Percentiles rank a stretch among this genome's conserved stretches.
Evolutionary conservation across 129 eudicot genomes (phyloP).

Genomic region (Rutidosis leptorrhynchoides): DNA sequence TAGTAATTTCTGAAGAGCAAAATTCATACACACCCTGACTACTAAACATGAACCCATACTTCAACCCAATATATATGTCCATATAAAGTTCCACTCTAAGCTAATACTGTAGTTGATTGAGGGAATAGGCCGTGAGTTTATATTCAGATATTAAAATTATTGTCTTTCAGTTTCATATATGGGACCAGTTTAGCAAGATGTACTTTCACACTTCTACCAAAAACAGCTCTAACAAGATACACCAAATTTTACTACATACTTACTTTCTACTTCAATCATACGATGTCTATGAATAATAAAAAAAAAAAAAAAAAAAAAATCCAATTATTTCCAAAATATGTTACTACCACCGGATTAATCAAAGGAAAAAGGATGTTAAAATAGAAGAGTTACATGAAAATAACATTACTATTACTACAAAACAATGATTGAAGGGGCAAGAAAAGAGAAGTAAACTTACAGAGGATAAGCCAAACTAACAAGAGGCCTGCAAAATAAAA

Average conservation of each 20-base stretch:
- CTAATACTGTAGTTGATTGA: background rate
- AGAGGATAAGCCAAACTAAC: conserved; percentile 83
- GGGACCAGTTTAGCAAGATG: background rate
- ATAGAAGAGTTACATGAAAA: background rate
- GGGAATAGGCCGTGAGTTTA: background rate
- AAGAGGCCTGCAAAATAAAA: conserved; percentile 69
- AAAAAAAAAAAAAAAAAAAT: no score
- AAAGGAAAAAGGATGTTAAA: background rate
- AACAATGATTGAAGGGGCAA: background rate
- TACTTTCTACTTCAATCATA: background rate
- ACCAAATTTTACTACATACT: background rate
- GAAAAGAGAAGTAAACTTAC: conserved; percentile 45
- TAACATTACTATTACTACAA: background rate
- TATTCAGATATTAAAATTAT: no score
- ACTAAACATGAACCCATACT: background rate
- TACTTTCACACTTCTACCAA: no score
- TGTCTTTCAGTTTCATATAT: background rate
- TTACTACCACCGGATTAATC: background rate
- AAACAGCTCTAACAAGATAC: no score
- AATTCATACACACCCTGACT: background rate
- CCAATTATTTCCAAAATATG: background rate
- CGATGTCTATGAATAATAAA: background rate
- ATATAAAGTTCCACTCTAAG: background rate
- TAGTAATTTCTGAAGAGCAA: background rate
- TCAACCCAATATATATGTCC: background rate